Base-by-base conservation (phyloP, 2,329 filamentous ascomycete species). In the Paraphoma sp. region DNA sequence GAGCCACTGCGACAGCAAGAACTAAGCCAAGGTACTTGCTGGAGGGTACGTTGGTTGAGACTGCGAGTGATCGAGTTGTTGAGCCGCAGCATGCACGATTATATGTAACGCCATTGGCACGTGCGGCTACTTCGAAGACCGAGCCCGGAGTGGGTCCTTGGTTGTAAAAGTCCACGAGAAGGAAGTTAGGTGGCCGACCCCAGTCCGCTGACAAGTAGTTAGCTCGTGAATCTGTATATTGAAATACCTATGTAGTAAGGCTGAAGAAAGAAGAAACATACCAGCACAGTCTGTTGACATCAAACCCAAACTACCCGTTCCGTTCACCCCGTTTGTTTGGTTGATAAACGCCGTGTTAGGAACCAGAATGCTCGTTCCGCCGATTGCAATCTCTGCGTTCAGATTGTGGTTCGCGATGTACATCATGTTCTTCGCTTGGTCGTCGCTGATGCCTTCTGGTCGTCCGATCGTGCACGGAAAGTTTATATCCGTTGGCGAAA, bases 391-490 rank as follows among this genome's bases (percentile, higher is more conserved):
- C 51, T 84, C 84, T 59, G 96, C 85, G 74, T 97, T 97, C 55
- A 97, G 83, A 74, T 98, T 97, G 80, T 97, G 93, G 77, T 97
- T 98, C 67, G 91, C 87, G 69, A 97, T 84, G 73, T 94, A 96
- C 76, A 97, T 81, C 53, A 89, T 84, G 16, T 88, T 81, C 56
- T 81, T 79, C 0, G 69, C 67, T 16, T 85, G 83, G 4, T 84
- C 76, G 0, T 74, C 69, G 5, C 79, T 72, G 52, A 96, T 78
- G 36, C 84, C 80, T 0, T 92, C 92, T 0, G 93, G 93, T 0
- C 93, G 87, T 71, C 96, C 87, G 14, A 89, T 83, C 0, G 80
- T 87, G 79, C 94, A 97, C 0, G 93, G 92, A 73, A 97, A 96
- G 1, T 75, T 74, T 4, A 85, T 73, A 66, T 88, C 77, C 0